These are phyloP conservation scores for Dictyostelium capitatum DNA, from an alignment of 78 protist genomes.

Conservation along the genomic window DNA sequence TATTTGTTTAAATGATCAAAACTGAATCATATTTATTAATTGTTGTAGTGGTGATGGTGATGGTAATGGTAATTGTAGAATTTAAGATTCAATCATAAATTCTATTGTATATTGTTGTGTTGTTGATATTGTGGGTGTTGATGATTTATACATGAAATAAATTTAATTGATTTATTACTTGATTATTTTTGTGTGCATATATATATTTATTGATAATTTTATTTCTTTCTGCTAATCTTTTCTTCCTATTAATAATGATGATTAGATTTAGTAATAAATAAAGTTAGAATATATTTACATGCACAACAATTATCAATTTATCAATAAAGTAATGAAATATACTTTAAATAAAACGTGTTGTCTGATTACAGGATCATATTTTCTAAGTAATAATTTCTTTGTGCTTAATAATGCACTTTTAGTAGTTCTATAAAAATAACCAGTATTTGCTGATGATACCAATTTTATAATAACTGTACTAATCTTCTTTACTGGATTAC, in stretches of 20 bases:
- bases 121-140: too few species aligned
- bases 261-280: too few species aligned
- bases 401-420: constrained; percentile 52
- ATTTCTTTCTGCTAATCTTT: constrained; percentile 79
- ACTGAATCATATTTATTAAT: too few species aligned
- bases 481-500: constrained; percentile 41
- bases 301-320: not conserved
- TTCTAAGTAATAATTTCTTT: constrained; percentile 59
- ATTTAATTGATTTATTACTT: too few species aligned
- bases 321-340: not conserved
- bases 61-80: too few species aligned
- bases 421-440: constrained; percentile 67
- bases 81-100: too few species aligned
- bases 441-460: constrained; percentile 73
- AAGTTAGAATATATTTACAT: not conserved
- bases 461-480: constrained; percentile 60
- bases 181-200: not conserved
- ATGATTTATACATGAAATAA: too few species aligned
- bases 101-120: too few species aligned
- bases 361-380: constrained; percentile 76
- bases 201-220: not conserved
- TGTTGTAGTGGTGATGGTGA: too few species aligned
- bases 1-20: too few species aligned
- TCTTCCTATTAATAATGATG: constrained; percentile 69
- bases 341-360: constrained; percentile 80